phyloP scores from a whole-genome alignment of 192 early-diverging fungal species.

The Ambispora gerdemannii region DNA sequence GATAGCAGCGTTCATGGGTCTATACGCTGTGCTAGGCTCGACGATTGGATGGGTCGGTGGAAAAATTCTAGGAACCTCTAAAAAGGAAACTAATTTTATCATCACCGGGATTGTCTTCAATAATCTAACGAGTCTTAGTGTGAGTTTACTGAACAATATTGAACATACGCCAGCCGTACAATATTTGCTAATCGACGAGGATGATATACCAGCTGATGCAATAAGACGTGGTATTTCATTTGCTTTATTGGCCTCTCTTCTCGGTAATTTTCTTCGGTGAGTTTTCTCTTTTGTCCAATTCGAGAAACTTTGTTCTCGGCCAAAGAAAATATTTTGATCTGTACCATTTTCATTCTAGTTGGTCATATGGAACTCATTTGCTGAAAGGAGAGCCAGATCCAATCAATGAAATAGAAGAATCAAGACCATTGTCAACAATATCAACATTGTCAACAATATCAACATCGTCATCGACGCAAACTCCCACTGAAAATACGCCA shows the following conservation, averaged over 20 bases:
- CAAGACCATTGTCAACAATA: too few species aligned
- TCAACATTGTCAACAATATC: too few species aligned
- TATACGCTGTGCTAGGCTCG: conserved; percentile 6
- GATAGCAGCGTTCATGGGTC: conserved; percentile 5
- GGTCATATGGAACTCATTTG: too few species aligned
- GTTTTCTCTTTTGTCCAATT: too few species aligned
- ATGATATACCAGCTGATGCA: neutral
- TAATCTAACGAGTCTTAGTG: conserved; percentile 20
- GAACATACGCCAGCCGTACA: conserved; percentile 5
- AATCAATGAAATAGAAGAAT: too few species aligned
- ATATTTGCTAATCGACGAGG: neutral
- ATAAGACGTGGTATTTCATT: conserved; percentile 22
- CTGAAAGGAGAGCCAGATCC: too few species aligned
- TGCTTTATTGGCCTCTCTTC: conserved; percentile 25
- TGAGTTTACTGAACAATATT: conserved; percentile 20
- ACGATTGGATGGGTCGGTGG: conserved; percentile 5
- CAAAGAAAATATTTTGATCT: too few species aligned
- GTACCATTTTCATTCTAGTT: too few species aligned
- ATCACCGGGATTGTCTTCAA: conserved; percentile 17
- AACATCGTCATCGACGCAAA: neutral
- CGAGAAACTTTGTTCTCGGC: too few species aligned
- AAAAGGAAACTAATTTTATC: conserved; percentile 14
- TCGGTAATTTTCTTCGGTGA: conserved; percentile 18
- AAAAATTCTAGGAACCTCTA: conserved; percentile 6
- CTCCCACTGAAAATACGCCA: too few species aligned